phyloP scores from a whole-genome alignment of 208 protist genomes.

The Histomonas meleagridis region DNA sequence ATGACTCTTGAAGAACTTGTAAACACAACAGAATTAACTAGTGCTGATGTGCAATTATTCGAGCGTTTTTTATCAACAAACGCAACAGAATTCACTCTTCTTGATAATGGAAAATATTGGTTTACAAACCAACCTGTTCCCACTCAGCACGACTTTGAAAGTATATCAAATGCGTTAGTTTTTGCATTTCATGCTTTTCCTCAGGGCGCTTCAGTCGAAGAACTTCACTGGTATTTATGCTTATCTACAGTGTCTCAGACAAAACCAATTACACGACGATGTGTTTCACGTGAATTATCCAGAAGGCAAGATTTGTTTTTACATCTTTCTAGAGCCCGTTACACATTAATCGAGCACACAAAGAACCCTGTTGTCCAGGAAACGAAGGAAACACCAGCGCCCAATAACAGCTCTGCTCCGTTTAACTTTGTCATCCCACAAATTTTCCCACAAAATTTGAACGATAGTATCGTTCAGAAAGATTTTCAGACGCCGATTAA shows the following conservation, averaged over 20 bases:
- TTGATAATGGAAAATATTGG: conserved; percentile 8
- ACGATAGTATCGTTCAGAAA: no score
- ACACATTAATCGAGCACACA: no score
- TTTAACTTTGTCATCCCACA: no score
- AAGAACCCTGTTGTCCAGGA: no score
- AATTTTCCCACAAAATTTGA: no score
- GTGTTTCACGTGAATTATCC: conserved; percentile 5
- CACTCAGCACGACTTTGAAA: neutral
- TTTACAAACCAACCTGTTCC: neutral
- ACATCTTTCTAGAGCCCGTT: neutral
- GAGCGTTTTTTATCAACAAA: neutral
- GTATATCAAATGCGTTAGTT: neutral
- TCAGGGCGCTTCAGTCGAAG: conserved; percentile 11
- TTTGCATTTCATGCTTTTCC: neutral
- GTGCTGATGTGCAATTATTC: neutral
- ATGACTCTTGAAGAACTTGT: conserved; percentile 25
- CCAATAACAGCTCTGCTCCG: no score
- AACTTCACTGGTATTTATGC: conserved; percentile 4
- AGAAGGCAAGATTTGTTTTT: neutral
- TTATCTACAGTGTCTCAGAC: neutral
- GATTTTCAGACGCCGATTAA: no score
- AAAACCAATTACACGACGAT: neutral
- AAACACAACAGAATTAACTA: neutral
- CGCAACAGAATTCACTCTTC: neutral
- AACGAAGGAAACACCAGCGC: no score